Base-by-base conservation (phyloP, 2,329 filamentous ascomycete genomes). In the Fusarium sp. region DNA sequence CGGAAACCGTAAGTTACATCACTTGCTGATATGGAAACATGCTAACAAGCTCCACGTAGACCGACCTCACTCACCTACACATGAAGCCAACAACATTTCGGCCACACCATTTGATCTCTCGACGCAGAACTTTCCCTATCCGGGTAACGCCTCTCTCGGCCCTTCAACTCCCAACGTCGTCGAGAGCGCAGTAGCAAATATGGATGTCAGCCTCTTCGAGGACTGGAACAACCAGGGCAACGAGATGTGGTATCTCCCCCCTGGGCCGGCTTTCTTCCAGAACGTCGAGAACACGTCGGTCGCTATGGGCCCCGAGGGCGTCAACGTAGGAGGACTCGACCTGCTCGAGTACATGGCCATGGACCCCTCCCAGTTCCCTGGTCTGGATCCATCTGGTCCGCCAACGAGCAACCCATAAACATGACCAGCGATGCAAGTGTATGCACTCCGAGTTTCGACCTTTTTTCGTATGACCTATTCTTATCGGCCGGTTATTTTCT, bases 301-400 rank as follows among this genome's bases (percentile, higher is more conserved):
- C 11, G 90, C 90, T 50, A 92, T 92, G 89, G 92, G 90, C 4
- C 89, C 91, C 10, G 91, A 92, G 74, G 91, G 91, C 31, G 88
- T 92, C 59, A 92, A 92, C 75, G 89, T 93, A 3, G 91, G 90
- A 11, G 91, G 91, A 0, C 84, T 92, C 35, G 91, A 93, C 78
- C 79, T 93, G 75, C 85, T 93, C 16, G 91, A 93, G 78, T 92
- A 91, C 73, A 92, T 92, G 90, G 88, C 89, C 9, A 90, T 92
- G 87, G 90, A 90, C 43, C 80, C 83, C 5, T 79, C 81, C 39
- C 83, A 84, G 43, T 86, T 86, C 54, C 82, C 85, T 1, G 80
- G 80, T 18, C 61, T 83, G 16, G 81, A 83, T 60, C 66, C 76
- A 24, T 76, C 77, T 9, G 77, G 76, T 2, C 72, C 80, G 6